phyloP scores from a whole-genome alignment of 306 rosid genomes.

The Echinosophora koreensis region DNA sequence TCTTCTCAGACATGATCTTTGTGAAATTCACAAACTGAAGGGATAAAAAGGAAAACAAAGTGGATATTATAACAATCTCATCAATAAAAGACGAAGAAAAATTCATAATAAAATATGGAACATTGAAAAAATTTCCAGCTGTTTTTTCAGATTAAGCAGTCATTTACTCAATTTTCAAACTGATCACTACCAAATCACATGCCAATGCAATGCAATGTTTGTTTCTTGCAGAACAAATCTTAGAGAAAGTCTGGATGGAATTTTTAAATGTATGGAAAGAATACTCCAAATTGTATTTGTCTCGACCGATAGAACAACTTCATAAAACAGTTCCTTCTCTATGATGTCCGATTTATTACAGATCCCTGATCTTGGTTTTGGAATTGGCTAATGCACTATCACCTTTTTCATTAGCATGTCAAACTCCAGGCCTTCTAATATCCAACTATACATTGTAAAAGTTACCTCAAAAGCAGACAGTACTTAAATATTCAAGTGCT shows the following conservation, averaged over 20 bases:
- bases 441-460: constrained; percentile 10
- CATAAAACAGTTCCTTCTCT: constrained; percentile 20
- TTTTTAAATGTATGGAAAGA: not conserved
- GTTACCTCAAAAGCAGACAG: constrained; percentile 7
- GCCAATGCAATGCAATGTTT: constrained; percentile 20
- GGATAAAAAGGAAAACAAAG: constrained; percentile 32
- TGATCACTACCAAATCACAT: constrained; percentile 1
- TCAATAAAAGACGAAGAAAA: not conserved
- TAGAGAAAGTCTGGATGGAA: not conserved
- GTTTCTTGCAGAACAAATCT: constrained; percentile 13
- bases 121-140: not conserved
- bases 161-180: constrained; percentile 16
- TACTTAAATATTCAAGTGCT: constrained; percentile 19
- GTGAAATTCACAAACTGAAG: constrained; percentile 93
- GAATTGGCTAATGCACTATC: constrained; percentile 2
- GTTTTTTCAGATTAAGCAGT: not conserved
- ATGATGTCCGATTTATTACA: constrained; percentile 1
- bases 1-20: constrained; percentile 86
- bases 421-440: constrained; percentile 12
- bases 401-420: constrained; percentile 9
- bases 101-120: not conserved
- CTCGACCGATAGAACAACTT: constrained; percentile 17
- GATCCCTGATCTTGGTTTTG: not conserved
- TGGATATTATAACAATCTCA: constrained; percentile 21
- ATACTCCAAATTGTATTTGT: not conserved